A percentile compares a stretch with the other conserved stretches of the same genome.
phyloP scores from a whole-genome alignment of 306 rosid genomes.

The Lupinus albus region DNA sequence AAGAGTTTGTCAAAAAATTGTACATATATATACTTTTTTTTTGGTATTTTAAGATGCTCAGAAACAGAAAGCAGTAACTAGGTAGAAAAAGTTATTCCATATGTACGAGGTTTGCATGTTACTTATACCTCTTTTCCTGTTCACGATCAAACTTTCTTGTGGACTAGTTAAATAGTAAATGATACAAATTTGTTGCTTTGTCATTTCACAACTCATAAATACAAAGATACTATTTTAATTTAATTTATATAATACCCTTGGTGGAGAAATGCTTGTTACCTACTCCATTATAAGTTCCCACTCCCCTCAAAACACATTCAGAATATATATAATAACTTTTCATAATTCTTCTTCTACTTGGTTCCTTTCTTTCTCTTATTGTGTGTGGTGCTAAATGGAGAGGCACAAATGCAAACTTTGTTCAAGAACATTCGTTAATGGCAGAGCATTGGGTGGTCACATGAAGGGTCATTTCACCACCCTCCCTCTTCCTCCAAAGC shows the following conservation, averaged over 20 bases:
- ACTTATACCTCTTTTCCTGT: constrained; percentile 46
- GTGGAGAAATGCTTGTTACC: constrained; percentile 85
- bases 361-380: too few relatives aligned
- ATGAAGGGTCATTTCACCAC: constrained; percentile 78
- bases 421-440: constrained; percentile 60
- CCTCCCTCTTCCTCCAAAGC: constrained; percentile 65
- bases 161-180: constrained; percentile 31
- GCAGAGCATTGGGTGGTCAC: constrained; percentile 84
- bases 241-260: constrained; percentile 34
- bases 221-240: too few relatives aligned
- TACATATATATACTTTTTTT: not conserved
- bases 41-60: constrained; percentile 11
- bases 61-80: constrained; percentile 41
- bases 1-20: not conserved
- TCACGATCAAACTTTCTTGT: constrained; percentile 47
- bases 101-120: constrained; percentile 59
- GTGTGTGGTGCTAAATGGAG: constrained; percentile 55
- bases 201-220: constrained; percentile 38
- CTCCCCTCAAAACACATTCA: constrained; percentile 40
- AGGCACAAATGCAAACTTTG: constrained; percentile 88
- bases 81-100: constrained; percentile 40
- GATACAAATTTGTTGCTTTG: not conserved
- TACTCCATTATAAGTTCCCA: constrained; percentile 69
- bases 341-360: not conserved
- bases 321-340: constrained; percentile 24